Evolutionary conservation across 768 basidiomycete species (phyloP), one percentile per base, ranked within the genome.

Genomic region (Trametopsis cervina): DNA sequence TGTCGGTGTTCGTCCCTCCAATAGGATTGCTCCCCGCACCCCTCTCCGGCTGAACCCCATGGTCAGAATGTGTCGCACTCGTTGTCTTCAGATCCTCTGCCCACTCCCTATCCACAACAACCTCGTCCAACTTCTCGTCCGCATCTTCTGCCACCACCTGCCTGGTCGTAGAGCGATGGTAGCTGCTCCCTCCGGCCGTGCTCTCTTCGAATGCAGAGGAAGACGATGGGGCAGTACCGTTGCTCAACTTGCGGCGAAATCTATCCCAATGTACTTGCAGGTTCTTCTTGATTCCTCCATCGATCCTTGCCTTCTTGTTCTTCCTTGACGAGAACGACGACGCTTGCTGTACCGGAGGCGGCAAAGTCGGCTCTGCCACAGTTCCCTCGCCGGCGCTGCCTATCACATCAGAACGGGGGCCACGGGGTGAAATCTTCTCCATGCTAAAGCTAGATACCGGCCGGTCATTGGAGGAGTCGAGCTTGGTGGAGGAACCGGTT

Each of bases 71-170:
- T 40, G 60, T 63, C 18, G 75, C 75, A 44, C 69, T 79, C 9
- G 27, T 29, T 3, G 26, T 20, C 60, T 73, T 77, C 52, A 75
- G 69, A 51, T 78, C 78, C 47, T 80, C 78, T 2, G 73, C 67
- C 84, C 83, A 85, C 25, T 72, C 66, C 40, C 85, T 74, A 62
- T 89, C 86, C 13, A 89, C 86, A 20, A 89, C 78, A 18, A 88
- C 77, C 66, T 85, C 77, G 62, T 89, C 77, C 6, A 88, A 78
- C 44, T 70, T 66, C 24, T 69, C 70, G 12, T 58, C 61, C 23
- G 4, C 27, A 12, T 45, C 44, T 18, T 45, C 29, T 27, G 18
- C 7, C n/a, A n/a, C n/a, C 9, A 33, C 29, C 29, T 10, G 10
- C 27, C 26, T 3, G 3, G 22, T 18, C 15, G 26, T n/a, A 4